These are phyloP conservation scores for Phytopythium litorale DNA, from an alignment of 352 stramenopile genomes.

Conservation along the genomic window DNA sequence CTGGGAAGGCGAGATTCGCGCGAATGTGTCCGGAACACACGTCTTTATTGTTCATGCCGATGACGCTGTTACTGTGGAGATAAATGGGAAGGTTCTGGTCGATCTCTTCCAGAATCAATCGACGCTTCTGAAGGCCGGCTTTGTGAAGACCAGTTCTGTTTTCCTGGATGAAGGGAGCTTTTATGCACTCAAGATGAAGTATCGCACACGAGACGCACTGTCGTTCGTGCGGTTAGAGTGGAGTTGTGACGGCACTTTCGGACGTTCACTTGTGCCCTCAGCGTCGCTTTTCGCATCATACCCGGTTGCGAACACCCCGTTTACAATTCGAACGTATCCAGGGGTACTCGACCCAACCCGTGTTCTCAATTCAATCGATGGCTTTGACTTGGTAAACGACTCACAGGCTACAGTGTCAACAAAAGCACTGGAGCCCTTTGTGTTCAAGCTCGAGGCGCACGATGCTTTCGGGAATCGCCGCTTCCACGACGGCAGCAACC, in stretches of 20 bases:
- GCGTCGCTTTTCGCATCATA: conserved; percentile 35
- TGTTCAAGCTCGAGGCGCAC: conserved; percentile 79
- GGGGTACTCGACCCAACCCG: conserved; percentile 55
- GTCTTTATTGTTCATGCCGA: conserved; percentile 81
- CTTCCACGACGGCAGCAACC: conserved; percentile 79
- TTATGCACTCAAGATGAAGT: conserved; percentile 82
- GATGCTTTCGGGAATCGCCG: conserved; percentile 81
- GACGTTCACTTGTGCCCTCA: conserved; percentile 13
- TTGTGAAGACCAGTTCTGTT: conserved; percentile 17
- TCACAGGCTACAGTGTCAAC: conserved; percentile 17
- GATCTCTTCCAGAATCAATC: conserved; percentile 22
- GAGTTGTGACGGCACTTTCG: conserved; percentile 38
- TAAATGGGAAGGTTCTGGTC: conserved; percentile 72
- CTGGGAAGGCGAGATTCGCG: conserved; percentile 60
- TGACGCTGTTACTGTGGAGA: conserved; percentile 64
- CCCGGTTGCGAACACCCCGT: conserved; percentile 44
- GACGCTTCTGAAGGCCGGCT: conserved; percentile 23
- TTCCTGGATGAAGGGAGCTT: conserved; percentile 39
- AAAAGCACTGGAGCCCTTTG: conserved; percentile 39
- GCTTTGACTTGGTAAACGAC: conserved; percentile 33
- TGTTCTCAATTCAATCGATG: conserved; percentile 60
- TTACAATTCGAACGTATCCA: conserved; percentile 69
- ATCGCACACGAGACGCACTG: conserved; percentile 74
- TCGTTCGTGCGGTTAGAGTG: conserved; percentile 85
- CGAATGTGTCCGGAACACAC: conserved; percentile 51